Base-by-base conservation (phyloP, 2,329 filamentous ascomycete genomes). In the Macroventuria anomochaeta region DNA sequence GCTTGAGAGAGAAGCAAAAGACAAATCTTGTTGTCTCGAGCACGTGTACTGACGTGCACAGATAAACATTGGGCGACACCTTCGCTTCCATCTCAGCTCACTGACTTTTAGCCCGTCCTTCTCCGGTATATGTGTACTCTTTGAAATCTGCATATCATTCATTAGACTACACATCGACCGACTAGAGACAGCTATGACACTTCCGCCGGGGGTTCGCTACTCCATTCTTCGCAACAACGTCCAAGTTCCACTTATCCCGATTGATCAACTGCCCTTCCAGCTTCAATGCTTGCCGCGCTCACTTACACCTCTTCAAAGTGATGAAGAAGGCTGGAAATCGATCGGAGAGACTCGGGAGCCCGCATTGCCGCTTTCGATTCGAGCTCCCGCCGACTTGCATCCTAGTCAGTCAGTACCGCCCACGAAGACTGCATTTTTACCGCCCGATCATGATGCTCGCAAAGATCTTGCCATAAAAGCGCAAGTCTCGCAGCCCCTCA, bases 251-350 rank as follows among this genome's bases (percentile, higher is more conserved):
- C 63, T 80, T 3, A 64, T 79, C 12, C 74, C 77, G 15, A 71
- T 68, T 5, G 78, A 80, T 46, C 76, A 79, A 59, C 68, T 80
- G 3, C 76, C 77, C 0, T 67, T 77, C 37, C 65, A 69, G n/a
- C 65, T 79, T 10, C 61, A 68, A 25, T 75, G 72, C 7, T 58
- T 77, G 6, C 73, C 75, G 29, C 68, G 70, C 1, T 59, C 68
- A 13, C 53, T 79, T 34, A 69, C 51, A 15, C 65, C 64, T 47
- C 61, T 56, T 12, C 64, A 70, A 36, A 54, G 67, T 41, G 59
- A 56, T 7, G 49, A 65, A 15, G 59, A 64, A 29, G 50, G 52
- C 1, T 73, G 69, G 70, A 64, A 65, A 31, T 59, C 63, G 7
- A 50, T 67, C 12, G 46, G 48, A 11, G 59, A 68, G 29, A 62